A percentile compares a stretch with the other conserved stretches of the same genome.
phyloP scores from a whole-genome alignment of 306 rosid species.

The Boehmeria nivea region DNA sequence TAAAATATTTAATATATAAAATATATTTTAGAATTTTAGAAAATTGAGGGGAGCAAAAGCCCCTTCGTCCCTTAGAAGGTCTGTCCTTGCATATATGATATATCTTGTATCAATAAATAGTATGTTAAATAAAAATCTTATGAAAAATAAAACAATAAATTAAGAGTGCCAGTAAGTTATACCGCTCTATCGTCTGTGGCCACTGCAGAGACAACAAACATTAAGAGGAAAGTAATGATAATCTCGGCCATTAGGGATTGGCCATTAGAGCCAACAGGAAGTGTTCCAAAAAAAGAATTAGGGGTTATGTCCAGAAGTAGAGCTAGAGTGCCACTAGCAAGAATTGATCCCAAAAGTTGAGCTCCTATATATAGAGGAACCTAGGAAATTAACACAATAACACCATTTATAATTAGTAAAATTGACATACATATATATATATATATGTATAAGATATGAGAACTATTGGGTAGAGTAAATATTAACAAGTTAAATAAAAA shows the following conservation, averaged over 20 bases:
- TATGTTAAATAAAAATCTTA: no score
- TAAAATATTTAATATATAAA: no score
- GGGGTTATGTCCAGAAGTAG: slow-evolving; percentile 29
- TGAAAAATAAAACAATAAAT: slow-evolving; percentile 2
- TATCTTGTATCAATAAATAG: no score
- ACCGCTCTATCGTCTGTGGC: slow-evolving; percentile 69
- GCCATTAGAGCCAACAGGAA: slow-evolving; percentile 36
- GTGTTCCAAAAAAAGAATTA: slow-evolving; percentile 40
- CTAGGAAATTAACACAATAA: slow-evolving; percentile 20
- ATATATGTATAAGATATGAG: no score
- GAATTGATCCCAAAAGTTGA: slow-evolving; percentile 45
- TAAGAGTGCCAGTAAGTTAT: neutral
- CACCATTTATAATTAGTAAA: no score
- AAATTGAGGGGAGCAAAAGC: no score
- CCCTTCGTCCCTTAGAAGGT: no score
- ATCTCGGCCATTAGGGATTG: slow-evolving; percentile 52
- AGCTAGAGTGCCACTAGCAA: slow-evolving; percentile 54
- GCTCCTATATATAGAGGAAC: slow-evolving; percentile 50
- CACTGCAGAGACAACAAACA: slow-evolving; percentile 67
- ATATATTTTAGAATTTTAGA: no score
- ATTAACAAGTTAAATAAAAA: no score
- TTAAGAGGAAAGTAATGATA: slow-evolving; percentile 48
- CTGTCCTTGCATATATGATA: no score
- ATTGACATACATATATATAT: no score
- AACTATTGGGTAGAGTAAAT: no score